Evolutionary conservation across 495 filamentous ascomycete species (phyloP), one percentile per base, ranked within the genome.

Genomic region (Penicillium crystallinum): DNA sequence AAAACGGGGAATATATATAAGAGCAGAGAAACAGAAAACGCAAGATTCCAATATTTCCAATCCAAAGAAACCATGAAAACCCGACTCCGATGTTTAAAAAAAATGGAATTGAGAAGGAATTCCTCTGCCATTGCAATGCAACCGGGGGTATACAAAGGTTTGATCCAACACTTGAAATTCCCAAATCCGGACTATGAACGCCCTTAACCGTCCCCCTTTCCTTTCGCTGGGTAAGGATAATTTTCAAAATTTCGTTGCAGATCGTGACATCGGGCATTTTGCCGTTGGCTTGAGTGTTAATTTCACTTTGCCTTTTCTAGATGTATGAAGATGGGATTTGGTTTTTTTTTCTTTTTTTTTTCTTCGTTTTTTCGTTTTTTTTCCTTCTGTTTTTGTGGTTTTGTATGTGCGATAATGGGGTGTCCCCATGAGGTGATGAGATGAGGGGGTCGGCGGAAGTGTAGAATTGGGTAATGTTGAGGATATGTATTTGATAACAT

Each of bases 101-200:
- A 41, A 47, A 49, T 33, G 47, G 38, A 15, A 40, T 38, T 27
- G 36, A 49, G 47, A 50, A 29, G 15, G 22, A 33, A 42, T 34
- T 36, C n/a, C 37, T 42, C 18, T 29, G 2, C 17, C 46, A 48
- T 48, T 48, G 46, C 38, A 50, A 50, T 50, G 37, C 37, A 50
- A 40, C 47, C 33, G 46, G 19, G 31, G 48, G 21, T 50, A 50
- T 50, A 42, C 48, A 50, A 42, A 50, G 37, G 25, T 42, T n/a
- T 48, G 46, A 40, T 34, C 37, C 37, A 41, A 50, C 14, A 23
- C 33, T 46, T 39, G 31, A 50, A 48, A 48, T 27, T 7, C 23
- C 30, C 37, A 25, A 41, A 12, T 41, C 3, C 38, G 14, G 33
- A 48, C 22, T 29, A 25, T 37, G 38, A 31, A 50, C 47, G 41